These are phyloP conservation scores for Melastoma malabathricum DNA, from an alignment of 345 rosid species.

Conservation along the genomic window DNA sequence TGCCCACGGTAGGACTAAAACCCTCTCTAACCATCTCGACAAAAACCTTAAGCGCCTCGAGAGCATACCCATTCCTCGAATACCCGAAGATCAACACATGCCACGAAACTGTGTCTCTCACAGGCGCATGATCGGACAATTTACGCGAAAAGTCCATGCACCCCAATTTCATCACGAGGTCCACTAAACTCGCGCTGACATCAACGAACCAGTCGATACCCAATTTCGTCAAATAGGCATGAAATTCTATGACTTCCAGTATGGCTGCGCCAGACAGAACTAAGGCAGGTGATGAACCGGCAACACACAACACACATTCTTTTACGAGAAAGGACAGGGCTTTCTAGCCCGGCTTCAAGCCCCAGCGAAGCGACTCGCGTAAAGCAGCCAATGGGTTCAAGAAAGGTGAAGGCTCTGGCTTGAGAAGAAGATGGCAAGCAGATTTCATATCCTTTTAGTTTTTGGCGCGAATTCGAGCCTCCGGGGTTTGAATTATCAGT, in stretches of 20 bases:
- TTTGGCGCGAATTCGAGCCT: conserved; percentile 1
- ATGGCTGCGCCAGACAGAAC: conserved; percentile 6
- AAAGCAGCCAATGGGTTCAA: conserved; percentile 19
- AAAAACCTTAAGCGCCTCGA: conserved; percentile 31
- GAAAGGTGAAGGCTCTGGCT: conserved; percentile 5
- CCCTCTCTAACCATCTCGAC: conserved; percentile 48
- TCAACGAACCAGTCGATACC: conserved; percentile 39
- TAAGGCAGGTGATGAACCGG: conserved; percentile 4
- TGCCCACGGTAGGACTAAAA: conserved; percentile 30
- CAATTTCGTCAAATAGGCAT: conserved; percentile 39
- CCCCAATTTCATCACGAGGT: conserved; percentile 29
- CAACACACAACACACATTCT: not conserved
- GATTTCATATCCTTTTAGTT: conserved; percentile 15
- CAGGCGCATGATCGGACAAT: conserved; percentile 54
- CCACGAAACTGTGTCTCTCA: conserved; percentile 63
- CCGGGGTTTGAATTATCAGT: not conserved
- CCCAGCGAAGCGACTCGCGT: conserved; percentile 35
- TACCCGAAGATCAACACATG: conserved; percentile 69
- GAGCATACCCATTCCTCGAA: conserved; percentile 40
- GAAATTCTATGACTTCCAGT: conserved; percentile 29
- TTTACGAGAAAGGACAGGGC: conserved; percentile 19
- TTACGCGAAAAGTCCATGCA: conserved; percentile 20
- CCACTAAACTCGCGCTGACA: conserved; percentile 45
- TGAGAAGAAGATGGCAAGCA: conserved; percentile 3
- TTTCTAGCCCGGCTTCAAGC: conserved; percentile 32